These are phyloP conservation scores for Catharanthus roseus DNA, from an alignment of 257 asterid species.

Conservation along the genomic window DNA sequence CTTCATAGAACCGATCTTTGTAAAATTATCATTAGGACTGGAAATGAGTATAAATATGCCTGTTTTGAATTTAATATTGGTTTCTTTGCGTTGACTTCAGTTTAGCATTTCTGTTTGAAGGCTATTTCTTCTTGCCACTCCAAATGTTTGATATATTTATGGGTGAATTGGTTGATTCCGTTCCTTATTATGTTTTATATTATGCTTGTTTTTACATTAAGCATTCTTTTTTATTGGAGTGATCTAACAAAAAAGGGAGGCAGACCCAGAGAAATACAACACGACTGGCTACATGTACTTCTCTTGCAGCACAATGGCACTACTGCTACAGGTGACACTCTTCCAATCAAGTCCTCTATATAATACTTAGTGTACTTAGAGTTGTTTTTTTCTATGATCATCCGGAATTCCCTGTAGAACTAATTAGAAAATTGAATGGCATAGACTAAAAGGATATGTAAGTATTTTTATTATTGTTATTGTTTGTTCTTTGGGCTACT, in stretches of 20 bases:
- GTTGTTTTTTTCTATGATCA: neutral
- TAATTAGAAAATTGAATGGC: neutral
- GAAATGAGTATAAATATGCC: too few relatives aligned
- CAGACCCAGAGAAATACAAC: neutral
- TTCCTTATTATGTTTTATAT: neutral
- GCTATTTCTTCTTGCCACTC: too few relatives aligned
- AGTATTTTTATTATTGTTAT: too few relatives aligned
- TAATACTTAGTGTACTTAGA: neutral
- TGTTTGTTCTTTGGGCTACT: too few relatives aligned
- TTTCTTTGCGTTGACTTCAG: too few relatives aligned
- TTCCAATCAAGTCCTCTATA: neutral
- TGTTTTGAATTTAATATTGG: too few relatives aligned
- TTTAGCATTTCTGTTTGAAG: too few relatives aligned
- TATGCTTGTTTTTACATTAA: too few relatives aligned
- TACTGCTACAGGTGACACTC: neutral
- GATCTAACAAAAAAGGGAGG: neutral
- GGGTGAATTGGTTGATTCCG: neutral
- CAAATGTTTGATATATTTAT: too few relatives aligned
- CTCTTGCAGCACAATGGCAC: neutral
- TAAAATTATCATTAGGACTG: neutral
- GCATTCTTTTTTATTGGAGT: neutral
- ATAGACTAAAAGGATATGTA: neutral
- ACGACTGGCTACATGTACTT: neutral
- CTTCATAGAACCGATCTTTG: neutral
- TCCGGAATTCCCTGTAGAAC: neutral